phyloP scores from a whole-genome alignment of 495 filamentous ascomycete species.

The Hypoxylon lienhwacheense region DNA sequence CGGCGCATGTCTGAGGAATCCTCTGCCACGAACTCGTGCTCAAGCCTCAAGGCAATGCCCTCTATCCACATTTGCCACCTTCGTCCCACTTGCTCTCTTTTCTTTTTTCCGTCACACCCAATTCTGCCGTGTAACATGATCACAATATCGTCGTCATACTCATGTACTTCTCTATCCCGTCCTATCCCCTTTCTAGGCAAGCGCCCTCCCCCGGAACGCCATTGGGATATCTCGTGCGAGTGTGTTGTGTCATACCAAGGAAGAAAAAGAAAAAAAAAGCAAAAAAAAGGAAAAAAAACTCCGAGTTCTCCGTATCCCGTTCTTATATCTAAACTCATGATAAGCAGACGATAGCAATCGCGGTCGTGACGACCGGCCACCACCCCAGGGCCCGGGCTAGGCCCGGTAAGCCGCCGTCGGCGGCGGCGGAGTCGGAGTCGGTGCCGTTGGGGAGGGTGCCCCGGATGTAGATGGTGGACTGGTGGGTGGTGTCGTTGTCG shows the following conservation, averaged over 20 bases:
- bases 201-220: constrained; percentile 13
- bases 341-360: constrained; percentile 49
- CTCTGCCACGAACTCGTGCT: too few relatives aligned
- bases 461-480: constrained; percentile 71
- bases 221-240: constrained; percentile 11
- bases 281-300: not conserved
- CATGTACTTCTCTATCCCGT: not conserved
- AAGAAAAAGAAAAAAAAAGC: constrained; percentile 5
- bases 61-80: too few relatives aligned
- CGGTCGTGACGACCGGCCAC: constrained; percentile 60
- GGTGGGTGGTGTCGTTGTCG: constrained; percentile 64
- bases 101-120: too few relatives aligned
- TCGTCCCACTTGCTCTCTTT: too few relatives aligned
- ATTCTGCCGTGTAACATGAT: not conserved
- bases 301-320: not conserved
- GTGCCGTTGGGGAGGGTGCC: constrained; percentile 87
- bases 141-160: not conserved
- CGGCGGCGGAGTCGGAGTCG: constrained; percentile 50
- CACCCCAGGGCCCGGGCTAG: constrained; percentile 58
- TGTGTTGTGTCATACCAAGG: not conserved
- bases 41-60: too few relatives aligned
- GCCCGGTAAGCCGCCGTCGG: constrained; percentile 38
- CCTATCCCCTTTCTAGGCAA: not conserved
- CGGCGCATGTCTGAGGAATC: too few relatives aligned
- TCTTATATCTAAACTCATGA: not conserved